These are phyloP conservation scores for Alternaria sp. DNA, from an alignment of 2,329 filamentous ascomycete species.

Conservation along the genomic window DNA sequence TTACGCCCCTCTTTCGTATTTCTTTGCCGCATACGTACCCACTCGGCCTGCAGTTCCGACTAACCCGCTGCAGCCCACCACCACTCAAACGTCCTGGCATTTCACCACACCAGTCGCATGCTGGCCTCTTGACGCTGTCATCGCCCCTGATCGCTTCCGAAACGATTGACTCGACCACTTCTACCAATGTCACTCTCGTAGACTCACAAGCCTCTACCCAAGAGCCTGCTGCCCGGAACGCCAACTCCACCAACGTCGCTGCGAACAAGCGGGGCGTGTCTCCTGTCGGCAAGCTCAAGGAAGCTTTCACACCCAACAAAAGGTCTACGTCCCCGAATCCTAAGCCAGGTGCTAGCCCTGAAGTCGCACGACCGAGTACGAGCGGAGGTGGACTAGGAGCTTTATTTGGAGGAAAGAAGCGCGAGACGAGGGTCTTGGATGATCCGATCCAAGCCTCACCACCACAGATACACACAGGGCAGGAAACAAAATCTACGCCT, in stretches of 20 bases:
- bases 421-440: slow-evolving; percentile 39
- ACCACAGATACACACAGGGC: slow-evolving; percentile 36
- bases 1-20: slow-evolving; percentile 14
- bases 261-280: slow-evolving; percentile 67
- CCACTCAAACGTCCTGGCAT: slow-evolving; percentile 47
- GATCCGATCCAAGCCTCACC: slow-evolving; percentile 36
- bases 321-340: slow-evolving; percentile 34
- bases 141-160: slow-evolving; percentile 54
- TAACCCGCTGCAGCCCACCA: slow-evolving; percentile 38
- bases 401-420: slow-evolving; percentile 50
- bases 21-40: slow-evolving; percentile 22
- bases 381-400: slow-evolving; percentile 50
- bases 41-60: slow-evolving; percentile 29
- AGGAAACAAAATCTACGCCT: slow-evolving; percentile 41
- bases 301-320: slow-evolving; percentile 65
- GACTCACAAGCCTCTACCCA: slow-evolving; percentile 41
- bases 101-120: slow-evolving; percentile 57
- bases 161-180: slow-evolving; percentile 43
- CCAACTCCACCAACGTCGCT: slow-evolving; percentile 42
- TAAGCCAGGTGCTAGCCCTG: slow-evolving; percentile 34
- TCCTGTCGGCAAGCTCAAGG: slow-evolving; percentile 72
- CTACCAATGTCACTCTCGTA: slow-evolving; percentile 31
- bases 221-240: slow-evolving; percentile 36
- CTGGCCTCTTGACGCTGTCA: slow-evolving; percentile 57
- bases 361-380: slow-evolving; percentile 52